These are phyloP conservation scores for Leucaena leucocephala DNA, from an alignment of 306 rosid species.

Conservation along the genomic window DNA sequence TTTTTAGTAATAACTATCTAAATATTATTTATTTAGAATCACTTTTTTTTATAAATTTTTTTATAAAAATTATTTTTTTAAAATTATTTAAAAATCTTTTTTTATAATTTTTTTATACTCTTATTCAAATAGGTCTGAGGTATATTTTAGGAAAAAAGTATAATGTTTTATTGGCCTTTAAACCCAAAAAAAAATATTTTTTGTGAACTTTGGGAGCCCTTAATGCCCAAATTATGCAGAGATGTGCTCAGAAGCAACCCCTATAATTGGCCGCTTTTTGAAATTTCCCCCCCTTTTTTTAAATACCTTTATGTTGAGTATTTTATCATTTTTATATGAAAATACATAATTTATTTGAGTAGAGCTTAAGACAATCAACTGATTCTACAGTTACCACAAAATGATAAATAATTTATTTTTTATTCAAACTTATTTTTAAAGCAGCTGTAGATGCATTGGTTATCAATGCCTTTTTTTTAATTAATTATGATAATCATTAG, in stretches of 20 bases:
- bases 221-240: constrained; percentile 42
- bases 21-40: too few species aligned
- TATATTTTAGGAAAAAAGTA: too few species aligned
- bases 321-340: neutral
- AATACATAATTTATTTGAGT: constrained; percentile 41
- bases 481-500: neutral
- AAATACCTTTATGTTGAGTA: constrained; percentile 18
- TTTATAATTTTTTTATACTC: too few species aligned
- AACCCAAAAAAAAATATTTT: constrained; percentile 37
- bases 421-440: neutral
- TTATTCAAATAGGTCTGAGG: too few species aligned
- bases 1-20: too few species aligned
- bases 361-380: constrained; percentile 34
- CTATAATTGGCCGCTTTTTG: constrained; percentile 31
- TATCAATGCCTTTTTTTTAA: neutral
- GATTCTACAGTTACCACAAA: neutral
- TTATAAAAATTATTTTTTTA: too few species aligned
- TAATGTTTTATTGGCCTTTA: constrained; percentile 46
- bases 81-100: too few species aligned
- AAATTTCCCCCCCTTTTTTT: constrained; percentile 29
- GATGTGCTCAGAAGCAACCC: constrained; percentile 48
- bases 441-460: neutral
- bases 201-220: constrained; percentile 41
- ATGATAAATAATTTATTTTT: neutral
- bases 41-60: too few species aligned